Base-by-base conservation (phyloP, 1,284 basidiomycete species). In the Vanrija sp. region DNA sequence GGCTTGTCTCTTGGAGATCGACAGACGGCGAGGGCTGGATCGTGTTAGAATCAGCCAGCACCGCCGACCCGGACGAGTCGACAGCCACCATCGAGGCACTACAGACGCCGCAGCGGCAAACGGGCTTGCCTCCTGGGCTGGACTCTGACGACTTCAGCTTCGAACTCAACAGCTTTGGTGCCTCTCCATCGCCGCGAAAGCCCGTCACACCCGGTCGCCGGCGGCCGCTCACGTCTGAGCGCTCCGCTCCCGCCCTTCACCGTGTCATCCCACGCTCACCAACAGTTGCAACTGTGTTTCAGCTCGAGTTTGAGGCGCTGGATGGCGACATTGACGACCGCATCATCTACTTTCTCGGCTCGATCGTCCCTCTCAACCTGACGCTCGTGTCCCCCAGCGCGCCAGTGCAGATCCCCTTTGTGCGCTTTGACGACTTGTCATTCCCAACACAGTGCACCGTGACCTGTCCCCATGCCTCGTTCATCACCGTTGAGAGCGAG, bases 81-180 rank as follows among this genome's bases (percentile, higher is more conserved):
- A 67, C 67, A 49, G 55, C 66, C 1, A 70, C 69, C 0, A 38
- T 53, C 38, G 52, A 34, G 45, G 43, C 46, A 34, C 52, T 34
- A 49, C 34, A 10, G 23, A 34, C 40, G 29, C 43, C 29, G 40
- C 40, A 14, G 23, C 12, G 26, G 48, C 40, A 40, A 38, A 19
- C 21, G 21, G 18, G 19, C 15, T 15, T 12, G 18, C 18, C 29
- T 21, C 55, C 59, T 1, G 23, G 53, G 5, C 53, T 64, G 29
- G 59, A 55, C 38, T 39, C 55, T 2, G 49, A 68, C 26, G 72
- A 75, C 38, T 75, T 69, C 54, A 69, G 67, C 1, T 75, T 75
- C 38, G 72, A 74, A 52, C 51, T 71, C 18, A 56, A 47, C 49
- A 49, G 49, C 18, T 52, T 44, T 19, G 21, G 21, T 23, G 21